Base-by-base conservation (phyloP, 2,329 filamentous ascomycete genomes). In the Helotiales sp. region DNA sequence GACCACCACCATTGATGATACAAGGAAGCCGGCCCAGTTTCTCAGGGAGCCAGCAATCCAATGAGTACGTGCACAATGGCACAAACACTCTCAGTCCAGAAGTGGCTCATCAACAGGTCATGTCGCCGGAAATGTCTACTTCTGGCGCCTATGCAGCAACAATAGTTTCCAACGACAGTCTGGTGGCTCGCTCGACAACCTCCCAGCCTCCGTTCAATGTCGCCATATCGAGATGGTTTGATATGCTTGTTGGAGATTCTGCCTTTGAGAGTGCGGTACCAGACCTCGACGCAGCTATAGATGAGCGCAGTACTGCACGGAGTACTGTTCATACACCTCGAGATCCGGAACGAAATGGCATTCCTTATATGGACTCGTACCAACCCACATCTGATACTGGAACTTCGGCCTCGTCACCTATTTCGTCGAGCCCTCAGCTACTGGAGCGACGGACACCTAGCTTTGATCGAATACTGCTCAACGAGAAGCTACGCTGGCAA, bases 401-500 rank as follows among this genome's bases (percentile, higher is more conserved):
- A 3, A 15, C 30, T 2, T 31, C 24, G 13, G 38, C 40, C 2
- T 15, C 52, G n/a, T 58, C 47, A 2, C 52, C 52, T 13, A 42
- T 44, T 13, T 58, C 56, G 1, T 51, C 49, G 10, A 54, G 52
- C 22, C 48, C 58, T 48, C 36, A 62, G 49, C 17, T 63, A 24
- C 48, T 57, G 42, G 55, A 61, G 33, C 50, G 56, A 52, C 60
- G 38, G 42, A 40, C 50, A 22, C 38, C 54, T 31, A 44, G 52
- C 12, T 44, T 17, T 2, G 34, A 51, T 49, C 42, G 24, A 29
- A 53, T 15, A 34, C 36, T 44, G 5, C 27, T 51, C 19, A 19
- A 36, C 9, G 44, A 61, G 29, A 59, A 57, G 33, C 13, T 48
- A 44, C 29, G 33, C 19, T 67, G 66, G 66, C 61, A 65, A 50